Evolutionary conservation across 192 early-diverging fungal species (phyloP), one percentile per base, ranked within the genome.

Genomic region (Coemansia sp.): DNA sequence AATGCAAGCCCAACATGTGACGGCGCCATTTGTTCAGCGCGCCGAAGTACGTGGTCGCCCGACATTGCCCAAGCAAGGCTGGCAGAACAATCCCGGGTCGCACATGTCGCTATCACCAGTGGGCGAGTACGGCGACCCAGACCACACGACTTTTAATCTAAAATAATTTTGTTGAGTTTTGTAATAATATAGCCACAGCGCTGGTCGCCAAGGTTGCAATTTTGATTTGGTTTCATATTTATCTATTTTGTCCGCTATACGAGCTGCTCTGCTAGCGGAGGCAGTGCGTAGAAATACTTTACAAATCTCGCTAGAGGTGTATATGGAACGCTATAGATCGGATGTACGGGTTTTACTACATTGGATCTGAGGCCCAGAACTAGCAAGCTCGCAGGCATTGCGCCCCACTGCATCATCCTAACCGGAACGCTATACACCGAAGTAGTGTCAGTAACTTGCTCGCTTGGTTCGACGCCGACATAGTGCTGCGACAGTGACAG

Each of bases 401-500:
- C 66, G 33, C 67, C 73, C 78, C 78, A 81, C 56, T 81, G 78
- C 73, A 81, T 81, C 73, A 81, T 81, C 0, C 78, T 73, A 19
- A 72, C 70, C 0, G 78, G 78, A 2, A 75, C 73, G 45, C 73
- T 73, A 41, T 69, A 81, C 1, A 75, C 70, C 6, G 78, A 75
- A 11, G 67, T 53, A 5, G 29, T 75, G 17, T 81, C 70, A 4
- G 13, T 27, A n/a, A 68, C 41, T 37, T 53, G 41, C 37, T 62
- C 51, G 9, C 50, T 44, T 33, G 73, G 67, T 9, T 81, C 74
- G 2, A 81, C 79, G 16, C 74, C 79, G 8, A 91, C 84, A 21
- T 89, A 80, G 70, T 98, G 88, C 67, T 98, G 97, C 6, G 92
- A 82, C 21, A 89, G 69, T 6, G 96, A 94, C 27, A 99, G 77